Conservation (phyloP, 805 yeast species). For the Candida golubevii region DNA sequence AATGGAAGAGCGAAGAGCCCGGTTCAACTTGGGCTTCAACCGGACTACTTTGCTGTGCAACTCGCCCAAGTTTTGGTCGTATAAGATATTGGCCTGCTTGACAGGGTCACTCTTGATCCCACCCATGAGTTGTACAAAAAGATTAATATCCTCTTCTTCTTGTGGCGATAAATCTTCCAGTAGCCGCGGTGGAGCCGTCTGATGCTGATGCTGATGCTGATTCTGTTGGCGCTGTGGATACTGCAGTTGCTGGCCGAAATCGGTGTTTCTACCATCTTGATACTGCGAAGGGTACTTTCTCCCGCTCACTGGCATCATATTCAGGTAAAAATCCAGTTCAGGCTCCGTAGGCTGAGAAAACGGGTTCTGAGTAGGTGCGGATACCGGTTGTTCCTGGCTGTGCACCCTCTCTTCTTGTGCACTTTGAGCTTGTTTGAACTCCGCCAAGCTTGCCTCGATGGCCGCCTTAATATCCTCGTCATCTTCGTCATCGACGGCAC, state of each 20-base stretch:
- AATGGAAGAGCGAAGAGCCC: conserved; percentile 52
- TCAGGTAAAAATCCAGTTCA: conserved; percentile 23
- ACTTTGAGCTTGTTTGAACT: conserved; percentile 41
- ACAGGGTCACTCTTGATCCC: conserved; percentile 44
- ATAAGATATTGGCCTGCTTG: conserved; percentile 33
- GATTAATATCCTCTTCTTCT: conserved; percentile 67
- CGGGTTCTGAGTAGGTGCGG: no score
- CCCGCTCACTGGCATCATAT: conserved; percentile 10
- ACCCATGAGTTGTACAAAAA: conserved; percentile 66
- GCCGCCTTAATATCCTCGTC: conserved; percentile 87
- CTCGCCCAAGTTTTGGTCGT: conserved; percentile 50
- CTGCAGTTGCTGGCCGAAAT: background rate
- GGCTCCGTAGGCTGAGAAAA: conserved; percentile 13
- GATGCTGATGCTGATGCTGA: background rate
- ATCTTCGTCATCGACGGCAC: conserved; percentile 49
- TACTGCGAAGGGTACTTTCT: no score
- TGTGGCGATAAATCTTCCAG: conserved; percentile 43
- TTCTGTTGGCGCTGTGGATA: background rate
- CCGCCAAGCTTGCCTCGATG: conserved; percentile 83
- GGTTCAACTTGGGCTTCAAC: conserved; percentile 66
- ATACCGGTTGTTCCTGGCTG: no score
- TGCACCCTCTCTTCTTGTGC: background rate
- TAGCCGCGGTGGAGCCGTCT: background rate
- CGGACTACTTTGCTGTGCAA: conserved; percentile 56
- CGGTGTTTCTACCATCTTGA: no score